These are phyloP conservation scores for Oryza officinalis DNA, from an alignment of 176 grass and related monocot genomes.

Conservation along the genomic window DNA sequence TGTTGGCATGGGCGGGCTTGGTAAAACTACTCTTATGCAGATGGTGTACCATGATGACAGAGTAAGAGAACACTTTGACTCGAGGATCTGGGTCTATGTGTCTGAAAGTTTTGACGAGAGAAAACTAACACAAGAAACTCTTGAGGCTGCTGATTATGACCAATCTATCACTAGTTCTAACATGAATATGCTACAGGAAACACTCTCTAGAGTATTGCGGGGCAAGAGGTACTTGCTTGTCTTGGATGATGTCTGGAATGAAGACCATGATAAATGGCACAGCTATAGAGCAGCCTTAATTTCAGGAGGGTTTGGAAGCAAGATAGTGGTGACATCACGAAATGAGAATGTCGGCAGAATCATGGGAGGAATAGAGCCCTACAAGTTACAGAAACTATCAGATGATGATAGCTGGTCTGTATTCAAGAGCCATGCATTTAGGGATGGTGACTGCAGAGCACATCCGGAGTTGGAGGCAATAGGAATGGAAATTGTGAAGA, in stretches of 20 bases:
- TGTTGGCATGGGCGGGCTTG: slow-evolving; percentile 69
- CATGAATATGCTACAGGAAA: slow-evolving; percentile 73
- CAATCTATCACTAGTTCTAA: slow-evolving; percentile 55
- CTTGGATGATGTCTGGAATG: slow-evolving; percentile 86
- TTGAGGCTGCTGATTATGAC: slow-evolving; percentile 56
- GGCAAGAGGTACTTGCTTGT: slow-evolving; percentile 74
- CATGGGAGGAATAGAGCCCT: slow-evolving; percentile 52
- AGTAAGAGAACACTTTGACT: slow-evolving; percentile 55
- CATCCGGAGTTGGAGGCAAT: slow-evolving; percentile 50
- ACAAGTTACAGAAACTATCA: slow-evolving; percentile 57
- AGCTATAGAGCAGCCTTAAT: slow-evolving; percentile 63
- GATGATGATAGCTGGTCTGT: slow-evolving; percentile 63
- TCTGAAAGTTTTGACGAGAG: slow-evolving; percentile 62
- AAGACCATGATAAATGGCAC: slow-evolving; percentile 63
- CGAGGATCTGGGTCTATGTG: slow-evolving; percentile 64
- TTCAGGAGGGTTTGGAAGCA: slow-evolving; percentile 65
- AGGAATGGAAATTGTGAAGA: slow-evolving; percentile 66
- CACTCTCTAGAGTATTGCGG: slow-evolving; percentile 40
- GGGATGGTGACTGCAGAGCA: slow-evolving; percentile 43
- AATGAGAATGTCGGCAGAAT: slow-evolving; percentile 62
- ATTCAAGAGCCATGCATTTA: slow-evolving; percentile 65
- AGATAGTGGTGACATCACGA: slow-evolving; percentile 70
- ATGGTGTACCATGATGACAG: slow-evolving; percentile 65
- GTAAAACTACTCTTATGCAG: slow-evolving; percentile 70
- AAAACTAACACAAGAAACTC: slow-evolving; percentile 66